Evolutionary conservation across 495 filamentous ascomycete genomes (phyloP), one percentile per base, ranked within the genome.

Genomic region (Podospora tetraspora): DNA sequence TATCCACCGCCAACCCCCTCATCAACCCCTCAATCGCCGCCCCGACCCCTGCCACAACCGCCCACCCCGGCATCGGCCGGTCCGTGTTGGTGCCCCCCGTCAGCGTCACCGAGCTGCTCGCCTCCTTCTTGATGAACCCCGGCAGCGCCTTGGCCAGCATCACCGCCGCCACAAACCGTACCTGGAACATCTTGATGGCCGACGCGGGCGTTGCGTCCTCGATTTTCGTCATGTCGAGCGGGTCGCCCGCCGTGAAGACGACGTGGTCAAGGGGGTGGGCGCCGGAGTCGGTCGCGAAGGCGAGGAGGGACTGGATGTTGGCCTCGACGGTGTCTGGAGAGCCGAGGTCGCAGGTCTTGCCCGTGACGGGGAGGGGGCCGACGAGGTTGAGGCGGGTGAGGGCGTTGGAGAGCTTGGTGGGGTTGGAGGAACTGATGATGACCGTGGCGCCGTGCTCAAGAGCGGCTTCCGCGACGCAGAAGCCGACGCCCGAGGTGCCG

Each of bases 211-310:
- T 80, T 7, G 80, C 37, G 13, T 85, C 79, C 3, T 72, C 19
- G 5, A 87, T 21, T 13, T 76, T 73, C 1, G 67, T 67, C 3
- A 79, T 57, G 11, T 71, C 22, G 1, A 84, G 77, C 0, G 72
- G 67, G 62, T 88, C 78, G 0, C 66, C 87, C 0, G 89, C 89
- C 0, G 88, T 90, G 76, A 80, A 85, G 62, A 87, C 82, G 60
- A 91, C 78, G 66, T 91, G 89, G 74, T 91, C 82, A 60, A 90
- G 67, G 25, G 76, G 57, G n/a, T n/a, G 6, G 1, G 5, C 77
- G 43, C 78, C 66, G 60, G 71, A 63, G n/a, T 65, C 70, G 24
- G 60, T 70, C 11, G 75, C 72, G 13, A 78, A 76, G 4, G 78
- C 63, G 59, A 90, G 80, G 1, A 89, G 78, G 0, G 62, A 61